phyloP scores from a whole-genome alignment of 2,329 filamentous ascomycete species.

The Trichoderma hamatum region DNA sequence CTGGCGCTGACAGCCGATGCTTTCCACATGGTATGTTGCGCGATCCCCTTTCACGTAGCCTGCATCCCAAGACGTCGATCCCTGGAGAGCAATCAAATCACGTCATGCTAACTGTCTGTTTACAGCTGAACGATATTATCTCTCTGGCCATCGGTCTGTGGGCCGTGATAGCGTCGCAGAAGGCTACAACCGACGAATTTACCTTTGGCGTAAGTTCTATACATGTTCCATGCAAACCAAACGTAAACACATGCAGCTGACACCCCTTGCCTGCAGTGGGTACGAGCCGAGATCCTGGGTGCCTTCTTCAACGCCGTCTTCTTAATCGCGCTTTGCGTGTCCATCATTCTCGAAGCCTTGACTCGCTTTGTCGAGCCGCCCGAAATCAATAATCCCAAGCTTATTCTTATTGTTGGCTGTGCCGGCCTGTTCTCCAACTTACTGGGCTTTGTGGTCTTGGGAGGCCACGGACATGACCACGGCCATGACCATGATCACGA shows the following conservation, averaged over 20 bases:
- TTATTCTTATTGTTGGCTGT: constrained; percentile 88
- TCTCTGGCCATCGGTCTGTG: constrained; percentile 90
- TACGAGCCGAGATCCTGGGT: constrained; percentile 94
- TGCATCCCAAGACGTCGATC: neutral
- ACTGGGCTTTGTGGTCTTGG: constrained; percentile 84
- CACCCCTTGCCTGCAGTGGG: constrained; percentile 64
- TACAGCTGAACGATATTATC: constrained; percentile 91
- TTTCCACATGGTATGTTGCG: constrained; percentile 85
- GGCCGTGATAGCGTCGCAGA: constrained; percentile 88
- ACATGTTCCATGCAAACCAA: neutral
- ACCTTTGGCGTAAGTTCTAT: constrained; percentile 80
- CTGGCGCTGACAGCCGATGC: constrained; percentile 94
- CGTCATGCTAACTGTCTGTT: neutral
- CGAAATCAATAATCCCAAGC: constrained; percentile 78
- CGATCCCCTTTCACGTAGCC: neutral
- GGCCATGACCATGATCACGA: constrained; percentile 59
- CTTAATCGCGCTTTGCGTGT: constrained; percentile 91
- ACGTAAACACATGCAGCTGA: constrained; percentile 31
- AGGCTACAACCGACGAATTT: constrained; percentile 85
- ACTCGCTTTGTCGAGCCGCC: constrained; percentile 91
- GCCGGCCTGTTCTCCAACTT: constrained; percentile 87
- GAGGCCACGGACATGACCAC: constrained; percentile 87
- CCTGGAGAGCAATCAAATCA: neutral
- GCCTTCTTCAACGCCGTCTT: constrained; percentile 98
- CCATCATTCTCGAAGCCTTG: constrained; percentile 93